These are phyloP conservation scores for Bromus sterilis DNA, from an alignment of 176 grass and related monocot genomes.

Conservation along the genomic window DNA sequence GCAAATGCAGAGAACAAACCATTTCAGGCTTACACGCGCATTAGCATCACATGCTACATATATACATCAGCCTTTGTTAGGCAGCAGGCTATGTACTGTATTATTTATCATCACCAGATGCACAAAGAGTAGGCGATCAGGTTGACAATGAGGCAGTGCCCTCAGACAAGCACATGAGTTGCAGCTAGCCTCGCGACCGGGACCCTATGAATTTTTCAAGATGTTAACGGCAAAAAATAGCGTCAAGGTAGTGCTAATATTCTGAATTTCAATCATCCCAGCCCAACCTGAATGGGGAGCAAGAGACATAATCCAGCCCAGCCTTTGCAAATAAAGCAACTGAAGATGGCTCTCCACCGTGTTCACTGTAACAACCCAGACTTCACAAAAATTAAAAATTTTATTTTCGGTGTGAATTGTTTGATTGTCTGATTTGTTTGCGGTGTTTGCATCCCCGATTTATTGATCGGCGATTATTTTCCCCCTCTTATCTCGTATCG, in stretches of 20 bases:
- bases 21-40: conserved; percentile 20
- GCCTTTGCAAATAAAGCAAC: conserved; percentile 94
- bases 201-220: conserved; percentile 40
- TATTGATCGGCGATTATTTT: too few relatives aligned
- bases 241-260: background rate
- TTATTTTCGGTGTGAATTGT: too few relatives aligned
- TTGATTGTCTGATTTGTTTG: too few relatives aligned
- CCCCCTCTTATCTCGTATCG: too few relatives aligned
- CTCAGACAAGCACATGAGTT: conserved; percentile 62
- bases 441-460: too few relatives aligned
- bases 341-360: conserved; percentile 95
- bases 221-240: background rate
- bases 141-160: background rate
- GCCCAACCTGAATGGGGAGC: conserved; percentile 94
- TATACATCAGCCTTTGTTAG: conserved; percentile 1
- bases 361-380: too few relatives aligned
- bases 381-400: too few relatives aligned
- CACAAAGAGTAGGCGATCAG: conserved; percentile 34
- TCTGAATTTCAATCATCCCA: background rate
- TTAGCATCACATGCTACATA: background rate
- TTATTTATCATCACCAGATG: conserved; percentile 22
- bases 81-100: conserved; percentile 24
- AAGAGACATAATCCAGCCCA: conserved; percentile 93
- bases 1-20: conserved; percentile 5
- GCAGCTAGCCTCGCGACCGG: conserved; percentile 80